Percentiles rank a stretch among this genome's conserved stretches.
phyloP scores from a whole-genome alignment of 192 early-diverging fungal species.

The Coemansia sp. region DNA sequence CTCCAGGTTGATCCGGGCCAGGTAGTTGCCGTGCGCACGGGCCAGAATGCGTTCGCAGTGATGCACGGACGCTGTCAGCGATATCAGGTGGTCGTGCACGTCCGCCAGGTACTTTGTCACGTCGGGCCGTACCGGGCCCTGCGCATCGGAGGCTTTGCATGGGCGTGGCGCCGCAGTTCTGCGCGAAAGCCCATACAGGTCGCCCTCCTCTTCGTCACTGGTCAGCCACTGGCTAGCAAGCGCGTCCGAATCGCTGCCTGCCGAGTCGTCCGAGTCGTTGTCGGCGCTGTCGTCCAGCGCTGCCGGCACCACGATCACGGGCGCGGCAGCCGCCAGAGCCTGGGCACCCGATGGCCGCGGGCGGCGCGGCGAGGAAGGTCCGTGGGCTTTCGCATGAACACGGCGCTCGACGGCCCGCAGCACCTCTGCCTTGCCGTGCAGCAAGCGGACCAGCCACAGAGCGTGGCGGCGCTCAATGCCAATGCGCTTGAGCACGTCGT shows the following conservation, averaged over 20 bases:
- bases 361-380: neutral
- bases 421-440: conserved; percentile 71
- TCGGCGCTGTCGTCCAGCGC: neutral
- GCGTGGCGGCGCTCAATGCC: conserved; percentile 67
- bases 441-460: conserved; percentile 61
- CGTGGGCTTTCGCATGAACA: conserved; percentile 11
- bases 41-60: conserved; percentile 79
- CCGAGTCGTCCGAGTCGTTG: neutral
- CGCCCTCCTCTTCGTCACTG: conserved; percentile 49
- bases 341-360: neutral
- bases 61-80: conserved; percentile 70
- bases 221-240: conserved; percentile 38
- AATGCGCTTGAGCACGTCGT: conserved; percentile 70
- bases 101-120: conserved; percentile 30
- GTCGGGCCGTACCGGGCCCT: conserved; percentile 4
- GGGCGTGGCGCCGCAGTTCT: neutral
- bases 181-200: conserved; percentile 29
- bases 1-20: conserved; percentile 80
- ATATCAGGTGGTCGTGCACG: conserved; percentile 64
- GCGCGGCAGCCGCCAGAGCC: neutral
- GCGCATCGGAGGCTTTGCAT: too few species aligned
- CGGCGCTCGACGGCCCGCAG: conserved; percentile 62
- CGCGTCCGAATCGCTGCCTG: neutral
- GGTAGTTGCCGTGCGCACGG: conserved; percentile 75
- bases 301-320: neutral